phyloP scores from a whole-genome alignment of 2,329 filamentous ascomycete genomes.

The Trichoderma koningiopsis region DNA sequence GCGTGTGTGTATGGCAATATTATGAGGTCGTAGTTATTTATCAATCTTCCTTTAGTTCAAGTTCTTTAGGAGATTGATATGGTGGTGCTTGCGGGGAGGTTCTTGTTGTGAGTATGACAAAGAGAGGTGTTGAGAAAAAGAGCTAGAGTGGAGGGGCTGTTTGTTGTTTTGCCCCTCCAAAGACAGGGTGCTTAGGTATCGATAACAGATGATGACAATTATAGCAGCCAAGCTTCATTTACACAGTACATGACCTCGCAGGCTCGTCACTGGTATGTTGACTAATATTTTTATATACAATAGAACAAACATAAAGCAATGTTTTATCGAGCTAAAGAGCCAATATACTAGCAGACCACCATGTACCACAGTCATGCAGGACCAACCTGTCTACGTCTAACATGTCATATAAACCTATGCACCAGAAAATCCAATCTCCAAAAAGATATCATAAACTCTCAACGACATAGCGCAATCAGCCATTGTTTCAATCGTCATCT shows the following conservation, averaged over 20 bases:
- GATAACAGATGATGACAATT: not conserved
- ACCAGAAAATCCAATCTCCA: not conserved
- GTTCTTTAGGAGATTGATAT: not conserved
- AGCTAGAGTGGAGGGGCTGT: not conserved
- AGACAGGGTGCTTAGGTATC: not conserved
- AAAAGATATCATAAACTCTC: slow-evolving; percentile 8
- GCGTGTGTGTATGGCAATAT: not conserved
- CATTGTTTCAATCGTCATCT: slow-evolving; percentile 39
- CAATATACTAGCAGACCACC: slow-evolving; percentile 8
- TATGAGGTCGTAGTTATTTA: not conserved
- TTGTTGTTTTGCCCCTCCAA: slow-evolving; percentile 1
- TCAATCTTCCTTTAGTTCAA: not conserved
- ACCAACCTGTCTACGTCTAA: not conserved
- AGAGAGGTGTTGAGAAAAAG: not conserved
- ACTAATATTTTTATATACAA: not conserved
- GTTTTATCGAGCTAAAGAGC: not conserved
- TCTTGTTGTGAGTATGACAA: not conserved
- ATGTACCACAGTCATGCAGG: not conserved
- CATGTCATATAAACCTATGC: slow-evolving; percentile 6
- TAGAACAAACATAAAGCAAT: not conserved
- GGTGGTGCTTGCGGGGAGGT: not conserved
- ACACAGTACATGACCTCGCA: not conserved
- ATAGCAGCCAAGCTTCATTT: not conserved
- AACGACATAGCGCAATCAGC: not conserved
- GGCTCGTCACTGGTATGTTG: not conserved